Evolutionary conservation across 768 basidiomycete species (phyloP).

Genomic region (Filobasidium floriforme): DNA sequence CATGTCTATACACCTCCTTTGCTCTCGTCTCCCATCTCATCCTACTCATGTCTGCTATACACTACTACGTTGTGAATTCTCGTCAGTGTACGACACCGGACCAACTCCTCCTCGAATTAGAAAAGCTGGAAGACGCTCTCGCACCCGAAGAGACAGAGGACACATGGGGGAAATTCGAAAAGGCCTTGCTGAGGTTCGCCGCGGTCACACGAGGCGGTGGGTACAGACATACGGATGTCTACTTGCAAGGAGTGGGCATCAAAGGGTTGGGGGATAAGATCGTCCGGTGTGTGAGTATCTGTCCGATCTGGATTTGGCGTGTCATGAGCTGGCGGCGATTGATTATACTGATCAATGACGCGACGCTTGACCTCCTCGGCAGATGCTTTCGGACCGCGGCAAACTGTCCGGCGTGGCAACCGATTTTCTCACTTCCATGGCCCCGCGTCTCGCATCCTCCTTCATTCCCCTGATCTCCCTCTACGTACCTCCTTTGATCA

Average conservation of each 20-base stretch:
- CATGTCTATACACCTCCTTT: too few relatives aligned
- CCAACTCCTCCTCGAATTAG: constrained; percentile 41
- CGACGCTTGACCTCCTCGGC: not conserved
- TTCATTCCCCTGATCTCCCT: constrained; percentile 45
- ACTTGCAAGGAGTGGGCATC: constrained; percentile 38
- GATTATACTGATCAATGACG: not conserved
- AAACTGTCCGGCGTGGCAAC: constrained; percentile 40
- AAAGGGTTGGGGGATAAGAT: constrained; percentile 38
- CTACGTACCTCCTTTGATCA: constrained; percentile 45
- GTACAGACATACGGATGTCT: constrained; percentile 37
- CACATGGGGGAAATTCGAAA: constrained; percentile 48
- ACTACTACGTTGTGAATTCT: too few relatives aligned
- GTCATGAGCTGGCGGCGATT: too few relatives aligned
- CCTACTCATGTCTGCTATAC: too few relatives aligned
- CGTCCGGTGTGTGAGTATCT: constrained; percentile 38
- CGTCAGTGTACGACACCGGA: constrained; percentile 34
- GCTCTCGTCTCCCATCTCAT: too few relatives aligned
- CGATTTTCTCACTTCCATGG: constrained; percentile 45
- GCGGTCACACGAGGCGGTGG: constrained; percentile 46
- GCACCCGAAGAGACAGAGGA: constrained; percentile 46
- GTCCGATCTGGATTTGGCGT: not conserved
- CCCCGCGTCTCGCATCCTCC: constrained; percentile 41
- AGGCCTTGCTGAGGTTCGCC: constrained; percentile 46
- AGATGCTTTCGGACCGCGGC: constrained; percentile 44
- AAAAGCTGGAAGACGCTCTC: constrained; percentile 35